Base-by-base conservation (phyloP, 2,329 filamentous ascomycete species). In the Alternaria atra region DNA sequence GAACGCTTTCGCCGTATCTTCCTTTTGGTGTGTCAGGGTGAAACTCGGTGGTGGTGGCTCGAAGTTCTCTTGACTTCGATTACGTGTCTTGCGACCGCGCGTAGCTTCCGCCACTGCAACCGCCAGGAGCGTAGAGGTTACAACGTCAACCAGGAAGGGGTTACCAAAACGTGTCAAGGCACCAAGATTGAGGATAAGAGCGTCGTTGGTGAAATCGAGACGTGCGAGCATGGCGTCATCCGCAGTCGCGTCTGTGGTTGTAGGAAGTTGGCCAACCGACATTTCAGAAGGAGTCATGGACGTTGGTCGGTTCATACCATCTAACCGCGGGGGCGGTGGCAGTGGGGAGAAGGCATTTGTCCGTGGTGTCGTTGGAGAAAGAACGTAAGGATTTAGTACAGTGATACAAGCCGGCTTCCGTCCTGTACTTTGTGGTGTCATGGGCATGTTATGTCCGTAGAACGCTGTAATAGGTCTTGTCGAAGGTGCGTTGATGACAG, bases 41-140 rank as follows among this genome's bases (percentile, higher is more conserved):
- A 67, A 66, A 50, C 70, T 75, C 0, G 71, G 69, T 1, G 75
- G 75, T 13, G 76, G 76, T 7, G 75, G 73, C 46, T 75, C 72
- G 46, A 78, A 78, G 54, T 65, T 69, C 10, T 72, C 69, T 17
- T 66, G 61, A 35, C 64, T 70, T 27, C 54, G 59, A 30, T 71
- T 67, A 4, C 65, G 60, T 12, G 51, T 61, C 6, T 63, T 61
- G 29, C 72, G 66, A 7, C 73, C 68, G n/a, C 77, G 70, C 1
- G 77, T 75, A 15, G 78, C 77, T 71, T 84, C 82, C 12, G 81
- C 79, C 1, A 83, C 77, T 0, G 81, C 81, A 40, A 83, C 80
- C 15, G 80, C 79, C 30, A 84, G 68, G 10, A 84, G 69, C 0
- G 81, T 76, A 3, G 73, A 74, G 5, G 81, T 73, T 1, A 77